Evolutionary conservation across 208 protist genomes (phyloP).

Genomic region (Crithidia thermophila): DNA sequence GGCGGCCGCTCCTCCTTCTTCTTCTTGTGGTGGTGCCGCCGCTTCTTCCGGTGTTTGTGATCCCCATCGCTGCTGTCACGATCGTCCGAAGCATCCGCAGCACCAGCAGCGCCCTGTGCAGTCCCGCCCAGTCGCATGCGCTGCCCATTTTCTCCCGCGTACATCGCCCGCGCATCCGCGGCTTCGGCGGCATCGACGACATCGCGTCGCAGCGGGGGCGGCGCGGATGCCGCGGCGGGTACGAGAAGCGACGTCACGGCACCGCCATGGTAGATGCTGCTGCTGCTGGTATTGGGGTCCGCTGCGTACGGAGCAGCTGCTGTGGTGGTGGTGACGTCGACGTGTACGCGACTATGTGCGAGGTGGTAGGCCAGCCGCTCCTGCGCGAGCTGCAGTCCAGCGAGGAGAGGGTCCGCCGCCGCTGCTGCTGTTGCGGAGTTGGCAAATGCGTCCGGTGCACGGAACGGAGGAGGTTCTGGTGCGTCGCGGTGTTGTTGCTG

Average conservation of each 20-base stretch:
- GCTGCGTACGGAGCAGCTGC: no score
- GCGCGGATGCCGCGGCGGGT: background rate
- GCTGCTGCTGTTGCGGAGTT: background rate
- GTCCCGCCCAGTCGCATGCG: no score
- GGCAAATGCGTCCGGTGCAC: conserved; percentile 15
- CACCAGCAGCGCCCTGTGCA: background rate
- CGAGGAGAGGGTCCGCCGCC: conserved; percentile 12
- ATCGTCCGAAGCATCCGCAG: no score
- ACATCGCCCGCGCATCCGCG: background rate
- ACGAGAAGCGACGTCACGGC: conserved; percentile 15
- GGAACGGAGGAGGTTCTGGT: no score
- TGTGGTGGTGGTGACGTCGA: no score
- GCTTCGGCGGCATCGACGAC: conserved; percentile 9
- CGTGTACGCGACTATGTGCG: background rate
- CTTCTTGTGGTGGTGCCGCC: background rate
- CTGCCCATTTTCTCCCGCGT: background rate
- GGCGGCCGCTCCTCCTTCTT: background rate
- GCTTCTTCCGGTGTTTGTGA: background rate
- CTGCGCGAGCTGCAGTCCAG: conserved; percentile 14
- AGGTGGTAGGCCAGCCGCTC: conserved; percentile 10
- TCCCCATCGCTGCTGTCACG: background rate
- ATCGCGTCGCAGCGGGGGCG: conserved; percentile 12
- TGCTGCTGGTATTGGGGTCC: no score
- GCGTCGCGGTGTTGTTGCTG: no score
- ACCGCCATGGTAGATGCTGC: conserved; percentile 7